Evolutionary conservation across 2,329 filamentous ascomycete genomes (phyloP).

Genomic region (Cephalotrichum gorgonifer): DNA sequence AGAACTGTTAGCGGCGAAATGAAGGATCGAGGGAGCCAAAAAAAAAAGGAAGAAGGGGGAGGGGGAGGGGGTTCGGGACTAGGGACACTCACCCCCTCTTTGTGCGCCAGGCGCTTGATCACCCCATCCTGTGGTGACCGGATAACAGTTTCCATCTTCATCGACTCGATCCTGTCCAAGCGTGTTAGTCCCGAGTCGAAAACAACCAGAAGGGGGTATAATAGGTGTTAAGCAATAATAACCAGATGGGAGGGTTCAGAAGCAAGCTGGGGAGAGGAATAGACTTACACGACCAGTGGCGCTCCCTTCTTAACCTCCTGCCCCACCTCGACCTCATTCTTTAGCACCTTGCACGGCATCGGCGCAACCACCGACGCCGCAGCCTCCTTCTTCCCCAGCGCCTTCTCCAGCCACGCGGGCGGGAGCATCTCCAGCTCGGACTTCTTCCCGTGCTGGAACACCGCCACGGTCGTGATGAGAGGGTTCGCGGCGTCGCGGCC

Average conservation of each 20-base stretch:
- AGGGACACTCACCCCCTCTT: slow-evolving; percentile 63
- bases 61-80: too few relatives aligned
- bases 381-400: slow-evolving; percentile 70
- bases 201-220: neutral
- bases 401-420: slow-evolving; percentile 79
- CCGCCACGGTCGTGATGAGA: slow-evolving; percentile 38
- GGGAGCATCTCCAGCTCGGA: slow-evolving; percentile 45
- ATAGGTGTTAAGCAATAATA: neutral
- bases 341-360: slow-evolving; percentile 94
- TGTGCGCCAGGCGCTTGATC: slow-evolving; percentile 63
- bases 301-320: slow-evolving; percentile 77
- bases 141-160: slow-evolving; percentile 86
- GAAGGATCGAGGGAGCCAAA: neutral
- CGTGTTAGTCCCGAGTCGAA: slow-evolving; percentile 13
- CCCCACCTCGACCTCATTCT: slow-evolving; percentile 78
- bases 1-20: slow-evolving; percentile 10
- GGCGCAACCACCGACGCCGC: slow-evolving; percentile 79
- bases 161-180: slow-evolving; percentile 58
- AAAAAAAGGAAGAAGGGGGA: too few relatives aligned
- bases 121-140: slow-evolving; percentile 63
- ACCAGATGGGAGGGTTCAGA: neutral
- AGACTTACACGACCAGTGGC: slow-evolving; percentile 66
- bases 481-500: slow-evolving; percentile 39
- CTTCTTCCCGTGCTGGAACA: slow-evolving; percentile 64
- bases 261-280: neutral